Percentiles rank a stretch among this genome's conserved stretches.
These are phyloP conservation scores for Didymellaceae sp. DNA, from an alignment of 2,329 filamentous ascomycete species.

Conservation along the genomic window DNA sequence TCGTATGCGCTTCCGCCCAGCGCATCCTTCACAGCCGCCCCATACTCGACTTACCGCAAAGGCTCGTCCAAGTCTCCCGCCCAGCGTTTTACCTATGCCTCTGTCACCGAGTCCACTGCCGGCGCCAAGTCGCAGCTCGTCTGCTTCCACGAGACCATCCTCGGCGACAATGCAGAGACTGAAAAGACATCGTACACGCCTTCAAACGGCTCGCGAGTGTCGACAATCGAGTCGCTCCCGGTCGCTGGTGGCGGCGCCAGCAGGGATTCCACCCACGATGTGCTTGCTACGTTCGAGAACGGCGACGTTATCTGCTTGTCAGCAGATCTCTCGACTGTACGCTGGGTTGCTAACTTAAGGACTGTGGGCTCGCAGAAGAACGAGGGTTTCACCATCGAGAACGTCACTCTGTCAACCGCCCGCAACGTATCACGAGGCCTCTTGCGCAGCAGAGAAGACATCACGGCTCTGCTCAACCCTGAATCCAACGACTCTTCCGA, in stretches of 20 bases:
- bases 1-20: slow-evolving; percentile 69
- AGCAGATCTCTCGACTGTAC: slow-evolving; percentile 54
- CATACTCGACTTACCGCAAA: slow-evolving; percentile 64
- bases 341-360: slow-evolving; percentile 42
- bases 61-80: slow-evolving; percentile 51
- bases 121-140: slow-evolving; percentile 59
- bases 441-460: slow-evolving; percentile 54
- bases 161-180: slow-evolving; percentile 44
- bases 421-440: slow-evolving; percentile 53
- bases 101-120: slow-evolving; percentile 54
- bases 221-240: slow-evolving; percentile 43
- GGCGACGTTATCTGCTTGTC: slow-evolving; percentile 68
- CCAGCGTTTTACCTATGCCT: slow-evolving; percentile 64
- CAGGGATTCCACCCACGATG: slow-evolving; percentile 44
- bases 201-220: slow-evolving; percentile 31
- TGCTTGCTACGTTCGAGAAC: slow-evolving; percentile 66
- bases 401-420: slow-evolving; percentile 44
- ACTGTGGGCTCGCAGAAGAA: slow-evolving; percentile 25
- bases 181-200: slow-evolving; percentile 42
- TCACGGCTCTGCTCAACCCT: slow-evolving; percentile 48
- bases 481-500: slow-evolving; percentile 34
- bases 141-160: slow-evolving; percentile 60
- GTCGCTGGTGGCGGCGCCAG: slow-evolving; percentile 25
- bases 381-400: slow-evolving; percentile 36
- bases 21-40: slow-evolving; percentile 62